Conservation (phyloP, 2,329 filamentous ascomycete genomes). For the Hortaea sp. region DNA sequence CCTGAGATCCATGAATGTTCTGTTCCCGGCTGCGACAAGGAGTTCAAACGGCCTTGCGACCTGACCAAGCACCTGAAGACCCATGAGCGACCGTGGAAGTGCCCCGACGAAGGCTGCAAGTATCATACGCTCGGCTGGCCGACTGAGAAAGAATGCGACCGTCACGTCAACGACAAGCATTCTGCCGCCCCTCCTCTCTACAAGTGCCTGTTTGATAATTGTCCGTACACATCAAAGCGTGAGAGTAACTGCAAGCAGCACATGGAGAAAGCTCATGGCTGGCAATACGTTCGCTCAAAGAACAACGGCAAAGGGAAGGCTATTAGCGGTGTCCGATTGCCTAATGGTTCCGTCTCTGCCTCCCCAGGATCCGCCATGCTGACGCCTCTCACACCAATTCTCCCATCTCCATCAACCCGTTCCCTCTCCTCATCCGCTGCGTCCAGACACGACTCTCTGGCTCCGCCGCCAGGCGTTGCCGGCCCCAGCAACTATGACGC, state of each 20-base stretch:
- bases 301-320: slow-evolving; percentile 65
- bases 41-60: slow-evolving; percentile 95
- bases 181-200: slow-evolving; percentile 68
- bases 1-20: slow-evolving; percentile 26
- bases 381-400: slow-evolving; percentile 25
- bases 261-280: slow-evolving; percentile 94
- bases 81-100: slow-evolving; percentile 94
- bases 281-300: slow-evolving; percentile 86
- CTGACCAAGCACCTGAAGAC: slow-evolving; percentile 98
- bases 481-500: slow-evolving; percentile 22
- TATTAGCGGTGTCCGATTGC: slow-evolving; percentile 42
- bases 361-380: slow-evolving; percentile 44
- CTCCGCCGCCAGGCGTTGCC: slow-evolving; percentile 22
- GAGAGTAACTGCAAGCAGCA: slow-evolving; percentile 97
- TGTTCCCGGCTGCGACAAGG: slow-evolving; percentile 73
- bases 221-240: slow-evolving; percentile 89
- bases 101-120: slow-evolving; percentile 70
- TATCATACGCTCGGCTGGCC: slow-evolving; percentile 88
- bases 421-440: slow-evolving; percentile 20
- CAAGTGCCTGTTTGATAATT: slow-evolving; percentile 72
- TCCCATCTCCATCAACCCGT: slow-evolving; percentile 32
- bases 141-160: slow-evolving; percentile 93
- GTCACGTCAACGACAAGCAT: slow-evolving; percentile 95
- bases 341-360: slow-evolving; percentile 52
- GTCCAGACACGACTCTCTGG: slow-evolving; percentile 15